Conservation (phyloP, 768 basidiomycete genomes). For the Termitomyces eurrhizus region DNA sequence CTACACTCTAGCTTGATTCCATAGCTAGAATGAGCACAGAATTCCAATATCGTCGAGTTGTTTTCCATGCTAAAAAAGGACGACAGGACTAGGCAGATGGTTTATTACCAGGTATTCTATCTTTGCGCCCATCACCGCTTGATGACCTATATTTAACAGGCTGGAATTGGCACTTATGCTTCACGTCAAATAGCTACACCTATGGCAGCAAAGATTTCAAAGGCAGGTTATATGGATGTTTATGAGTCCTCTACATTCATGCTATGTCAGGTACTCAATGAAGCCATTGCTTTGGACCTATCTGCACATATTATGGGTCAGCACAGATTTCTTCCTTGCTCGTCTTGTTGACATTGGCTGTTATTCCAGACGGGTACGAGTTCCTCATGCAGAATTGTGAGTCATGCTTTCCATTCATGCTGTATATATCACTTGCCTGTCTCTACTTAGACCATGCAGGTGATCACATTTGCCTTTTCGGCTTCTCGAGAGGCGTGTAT, state of each 20-base stretch:
- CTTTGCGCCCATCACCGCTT: not conserved
- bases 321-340: not conserved
- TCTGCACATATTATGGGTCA: constrained; percentile 48
- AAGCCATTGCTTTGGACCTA: constrained; percentile 44
- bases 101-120: constrained; percentile 35
- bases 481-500: constrained; percentile 58
- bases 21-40: constrained; percentile 16
- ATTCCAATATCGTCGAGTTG: constrained; percentile 37
- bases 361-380: constrained; percentile 43
- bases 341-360: not conserved
- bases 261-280: constrained; percentile 31
- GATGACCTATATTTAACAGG: constrained; percentile 11
- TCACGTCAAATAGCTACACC: constrained; percentile 48
- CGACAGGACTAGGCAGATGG: constrained; percentile 32
- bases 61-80: constrained; percentile 35
- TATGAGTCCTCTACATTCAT: not conserved
- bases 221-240: constrained; percentile 11
- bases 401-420: not conserved
- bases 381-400: constrained; percentile 59
- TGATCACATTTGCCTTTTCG: constrained; percentile 50
- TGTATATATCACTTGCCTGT: not conserved
- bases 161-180: constrained; percentile 62
- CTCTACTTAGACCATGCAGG: constrained; percentile 34
- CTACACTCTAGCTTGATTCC: not conserved
- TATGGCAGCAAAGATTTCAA: constrained; percentile 29